A percentile compares a stretch with the other conserved stretches of the same genome.
These are phyloP conservation scores for Kernera saxatilis DNA, from an alignment of 345 rosid species.

Conservation along the genomic window DNA sequence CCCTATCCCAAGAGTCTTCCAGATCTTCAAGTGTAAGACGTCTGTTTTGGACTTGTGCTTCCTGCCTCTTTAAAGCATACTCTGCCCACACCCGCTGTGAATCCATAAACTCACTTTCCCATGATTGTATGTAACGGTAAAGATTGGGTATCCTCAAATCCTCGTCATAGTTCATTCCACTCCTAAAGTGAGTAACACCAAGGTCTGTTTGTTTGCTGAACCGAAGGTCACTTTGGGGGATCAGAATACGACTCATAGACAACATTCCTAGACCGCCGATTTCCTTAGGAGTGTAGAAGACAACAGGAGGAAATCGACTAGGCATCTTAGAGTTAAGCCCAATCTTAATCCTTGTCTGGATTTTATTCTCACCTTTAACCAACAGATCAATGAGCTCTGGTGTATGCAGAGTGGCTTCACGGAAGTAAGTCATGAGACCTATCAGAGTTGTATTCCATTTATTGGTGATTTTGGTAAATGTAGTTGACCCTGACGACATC, in stretches of 20 bases:
- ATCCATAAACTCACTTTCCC: slow-evolving; percentile 95
- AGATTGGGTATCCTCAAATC: slow-evolving; percentile 88
- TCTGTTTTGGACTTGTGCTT: slow-evolving; percentile 90
- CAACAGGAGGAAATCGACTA: slow-evolving; percentile 88
- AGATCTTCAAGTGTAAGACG: slow-evolving; percentile 91
- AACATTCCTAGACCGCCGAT: slow-evolving; percentile 92
- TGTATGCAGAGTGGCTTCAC: slow-evolving; percentile 92
- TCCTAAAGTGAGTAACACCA: slow-evolving; percentile 90
- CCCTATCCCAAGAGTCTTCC: slow-evolving; percentile 97
- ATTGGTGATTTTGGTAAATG: slow-evolving; percentile 86
- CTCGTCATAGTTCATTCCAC: slow-evolving; percentile 94
- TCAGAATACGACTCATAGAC: slow-evolving; percentile 91
- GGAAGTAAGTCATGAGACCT: slow-evolving; percentile 93
- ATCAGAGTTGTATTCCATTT: slow-evolving; percentile 93
- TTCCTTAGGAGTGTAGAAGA: slow-evolving; percentile 88
- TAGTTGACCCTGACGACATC: slow-evolving; percentile 93
- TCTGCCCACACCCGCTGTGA: slow-evolving; percentile 97
- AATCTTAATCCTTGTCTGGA: slow-evolving; percentile 88
- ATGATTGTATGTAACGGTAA: slow-evolving; percentile 89
- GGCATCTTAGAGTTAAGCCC: slow-evolving; percentile 95
- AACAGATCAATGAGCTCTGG: slow-evolving; percentile 82
- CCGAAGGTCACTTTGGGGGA: slow-evolving; percentile 88
- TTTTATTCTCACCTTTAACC: slow-evolving; percentile 84
- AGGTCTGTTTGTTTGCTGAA: slow-evolving; percentile 92
- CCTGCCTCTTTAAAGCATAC: slow-evolving; percentile 89